Percentiles rank a stretch among this genome's conserved stretches.
Conservation (phyloP, 257 asterid genomes). For the Schizonepeta tenuifolia region DNA sequence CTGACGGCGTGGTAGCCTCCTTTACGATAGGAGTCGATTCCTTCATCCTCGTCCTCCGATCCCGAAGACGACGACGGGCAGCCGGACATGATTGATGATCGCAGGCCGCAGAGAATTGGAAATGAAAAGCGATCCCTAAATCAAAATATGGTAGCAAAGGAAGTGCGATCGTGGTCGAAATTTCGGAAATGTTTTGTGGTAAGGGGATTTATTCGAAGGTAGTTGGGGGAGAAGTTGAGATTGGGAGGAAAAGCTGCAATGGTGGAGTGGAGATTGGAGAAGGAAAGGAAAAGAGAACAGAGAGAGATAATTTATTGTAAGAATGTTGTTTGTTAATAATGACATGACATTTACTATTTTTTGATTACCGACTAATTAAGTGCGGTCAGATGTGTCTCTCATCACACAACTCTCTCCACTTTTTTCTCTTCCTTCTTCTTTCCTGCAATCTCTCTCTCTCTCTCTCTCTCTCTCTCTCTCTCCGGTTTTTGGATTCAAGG, state of each 20-base stretch:
- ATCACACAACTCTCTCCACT: slow-evolving; percentile 41
- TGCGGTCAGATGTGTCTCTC: slow-evolving; percentile 43
- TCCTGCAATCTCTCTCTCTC: neutral
- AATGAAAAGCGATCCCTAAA: slow-evolving; percentile 24
- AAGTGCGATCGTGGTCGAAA: slow-evolving; percentile 7
- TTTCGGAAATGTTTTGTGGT: neutral
- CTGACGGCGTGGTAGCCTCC: slow-evolving; percentile 94
- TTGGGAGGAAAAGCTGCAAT: slow-evolving; percentile 42
- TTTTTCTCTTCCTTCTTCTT: slow-evolving; percentile 34
- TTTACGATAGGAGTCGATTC: slow-evolving; percentile 68
- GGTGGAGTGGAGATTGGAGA: slow-evolving; percentile 35
- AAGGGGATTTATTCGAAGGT: slow-evolving; percentile 4
- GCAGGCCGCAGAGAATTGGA: neutral
- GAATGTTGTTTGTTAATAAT: slow-evolving; percentile 17
- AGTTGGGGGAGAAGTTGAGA: slow-evolving; percentile 33
- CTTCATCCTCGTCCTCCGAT: slow-evolving; percentile 93
- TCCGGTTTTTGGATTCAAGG: neutral
- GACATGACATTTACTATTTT: slow-evolving; percentile 35
- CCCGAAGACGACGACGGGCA: slow-evolving; percentile 78
- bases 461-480: too few relatives aligned
- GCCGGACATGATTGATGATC: slow-evolving; percentile 51
- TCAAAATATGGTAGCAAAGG: neutral
- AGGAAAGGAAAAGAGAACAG: neutral
- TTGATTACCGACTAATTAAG: slow-evolving; percentile 27
- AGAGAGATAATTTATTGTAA: slow-evolving; percentile 25